Conservation (phyloP, 495 filamentous ascomycete genomes). For the Polyplosphaeria fusca region DNA sequence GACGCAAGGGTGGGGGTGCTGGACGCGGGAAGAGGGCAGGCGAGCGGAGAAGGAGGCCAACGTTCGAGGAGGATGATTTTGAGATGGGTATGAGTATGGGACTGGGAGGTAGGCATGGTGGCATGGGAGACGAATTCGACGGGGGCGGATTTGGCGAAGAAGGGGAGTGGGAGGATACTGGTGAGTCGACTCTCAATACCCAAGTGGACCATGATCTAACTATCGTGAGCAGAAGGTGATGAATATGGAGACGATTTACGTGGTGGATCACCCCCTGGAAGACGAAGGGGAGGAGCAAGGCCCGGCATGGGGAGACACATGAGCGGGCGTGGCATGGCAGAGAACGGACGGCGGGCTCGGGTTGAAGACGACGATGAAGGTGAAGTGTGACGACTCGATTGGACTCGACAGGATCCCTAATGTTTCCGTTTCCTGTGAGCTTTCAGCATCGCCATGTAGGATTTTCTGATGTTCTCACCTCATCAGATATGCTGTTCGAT, state of each 20-base stretch:
- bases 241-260: not conserved
- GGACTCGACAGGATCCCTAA: too few relatives aligned
- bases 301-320: not conserved
- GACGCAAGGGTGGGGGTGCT: not conserved
- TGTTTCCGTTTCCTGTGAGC: too few relatives aligned
- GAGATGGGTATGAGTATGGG: too few relatives aligned
- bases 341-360: not conserved
- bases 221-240: not conserved
- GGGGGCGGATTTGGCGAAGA: not conserved
- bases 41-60: not conserved
- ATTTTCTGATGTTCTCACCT: too few relatives aligned
- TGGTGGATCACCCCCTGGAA: not conserved
- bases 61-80: not conserved
- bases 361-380: not conserved
- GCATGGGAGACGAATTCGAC: not conserved
- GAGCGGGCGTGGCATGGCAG: not conserved
- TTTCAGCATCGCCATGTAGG: too few relatives aligned
- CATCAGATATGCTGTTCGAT: too few relatives aligned
- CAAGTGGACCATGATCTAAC: not conserved
- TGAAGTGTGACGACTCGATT: not conserved
- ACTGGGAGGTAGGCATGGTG: not conserved
- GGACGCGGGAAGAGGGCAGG: not conserved
- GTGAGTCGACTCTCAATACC: not conserved
- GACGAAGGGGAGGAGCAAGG: not conserved
- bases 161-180: not conserved